phyloP scores from a whole-genome alignment of 495 filamentous ascomycete genomes.

The Lasiosphaeria hispida region DNA sequence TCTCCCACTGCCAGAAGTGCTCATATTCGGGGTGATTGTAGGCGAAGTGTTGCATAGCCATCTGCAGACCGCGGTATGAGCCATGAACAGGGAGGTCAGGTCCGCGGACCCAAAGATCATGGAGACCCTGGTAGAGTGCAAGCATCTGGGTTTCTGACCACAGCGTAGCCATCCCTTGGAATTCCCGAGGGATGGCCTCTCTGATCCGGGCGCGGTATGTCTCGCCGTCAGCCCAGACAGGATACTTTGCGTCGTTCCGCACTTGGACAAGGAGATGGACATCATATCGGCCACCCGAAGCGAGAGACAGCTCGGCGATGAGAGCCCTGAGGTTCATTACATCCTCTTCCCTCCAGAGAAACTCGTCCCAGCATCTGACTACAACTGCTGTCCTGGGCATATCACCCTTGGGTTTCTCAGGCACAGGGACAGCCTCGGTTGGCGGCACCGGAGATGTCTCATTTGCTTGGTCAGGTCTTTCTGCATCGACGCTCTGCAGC shows the following conservation, averaged over 20 bases:
- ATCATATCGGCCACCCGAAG: conserved; percentile 77
- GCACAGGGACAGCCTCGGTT: not conserved
- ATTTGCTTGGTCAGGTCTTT: conserved; percentile 50
- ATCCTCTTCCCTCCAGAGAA: conserved; percentile 65
- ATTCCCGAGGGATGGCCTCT: conserved; percentile 76
- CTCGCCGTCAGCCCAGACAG: conserved; percentile 62
- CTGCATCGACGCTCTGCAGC: not conserved
- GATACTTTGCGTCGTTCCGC: conserved; percentile 58
- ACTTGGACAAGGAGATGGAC: conserved; percentile 79
- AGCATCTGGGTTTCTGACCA: conserved; percentile 94
- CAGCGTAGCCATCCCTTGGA: conserved; percentile 80
- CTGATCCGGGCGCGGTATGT: conserved; percentile 59
- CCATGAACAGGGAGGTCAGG: conserved; percentile 74
- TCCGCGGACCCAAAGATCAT: conserved; percentile 67
- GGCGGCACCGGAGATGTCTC: not conserved
- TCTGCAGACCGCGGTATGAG: conserved; percentile 84
- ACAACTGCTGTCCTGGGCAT: conserved; percentile 67
- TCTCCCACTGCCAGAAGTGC: conserved; percentile 98
- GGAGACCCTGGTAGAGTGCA: conserved; percentile 77
- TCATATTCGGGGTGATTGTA: conserved; percentile 91
- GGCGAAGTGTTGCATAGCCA: conserved; percentile 93
- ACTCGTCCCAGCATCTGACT: conserved; percentile 71
- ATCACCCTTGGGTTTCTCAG: conserved; percentile 24
- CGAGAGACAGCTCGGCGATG: conserved; percentile 71
- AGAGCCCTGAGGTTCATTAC: conserved; percentile 69